These are phyloP conservation scores for Oenanthe sinensis DNA, from an alignment of 129 eudicot species.

Conservation along the genomic window DNA sequence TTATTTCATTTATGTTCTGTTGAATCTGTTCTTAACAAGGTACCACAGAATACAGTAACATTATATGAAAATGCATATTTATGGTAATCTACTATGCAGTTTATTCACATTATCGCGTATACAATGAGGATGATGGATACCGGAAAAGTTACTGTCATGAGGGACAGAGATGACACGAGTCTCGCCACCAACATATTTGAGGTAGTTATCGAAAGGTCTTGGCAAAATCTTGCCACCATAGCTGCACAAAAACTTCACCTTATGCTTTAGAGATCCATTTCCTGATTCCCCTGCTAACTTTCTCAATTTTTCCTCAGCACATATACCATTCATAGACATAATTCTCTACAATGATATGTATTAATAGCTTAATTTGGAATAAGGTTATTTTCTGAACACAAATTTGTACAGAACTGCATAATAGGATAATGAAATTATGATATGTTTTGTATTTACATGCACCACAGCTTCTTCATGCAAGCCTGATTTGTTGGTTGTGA, in stretches of 20 bases:
- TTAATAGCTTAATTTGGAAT: not conserved
- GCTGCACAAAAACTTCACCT: conserved; percentile 63
- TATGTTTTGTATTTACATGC: not conserved
- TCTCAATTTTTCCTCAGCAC: not conserved
- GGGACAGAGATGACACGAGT: conserved; percentile 62
- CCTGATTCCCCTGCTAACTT: conserved; percentile 31
- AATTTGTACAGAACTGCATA: too few species aligned
- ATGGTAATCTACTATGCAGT: not conserved
- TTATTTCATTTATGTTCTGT: not conserved
- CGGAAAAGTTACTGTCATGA: conserved; percentile 39
- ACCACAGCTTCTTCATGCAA: conserved; percentile 1
- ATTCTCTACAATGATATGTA: not conserved
- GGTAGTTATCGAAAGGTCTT: conserved; percentile 58
- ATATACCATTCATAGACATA: conserved; percentile 21
- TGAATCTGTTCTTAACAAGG: not conserved
- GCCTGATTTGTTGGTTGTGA: not conserved
- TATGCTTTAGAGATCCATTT: conserved; percentile 34
- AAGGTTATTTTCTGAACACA: not conserved
- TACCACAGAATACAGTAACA: too few species aligned
- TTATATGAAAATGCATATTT: not conserved
- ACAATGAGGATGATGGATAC: conserved; percentile 14
- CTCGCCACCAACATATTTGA: conserved; percentile 86
- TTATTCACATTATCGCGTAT: not conserved
- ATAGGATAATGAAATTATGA: not conserved
- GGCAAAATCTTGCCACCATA: conserved; percentile 81